phyloP scores from a whole-genome alignment of 192 early-diverging fungal species.

The Glomus cerebriforme region DNA sequence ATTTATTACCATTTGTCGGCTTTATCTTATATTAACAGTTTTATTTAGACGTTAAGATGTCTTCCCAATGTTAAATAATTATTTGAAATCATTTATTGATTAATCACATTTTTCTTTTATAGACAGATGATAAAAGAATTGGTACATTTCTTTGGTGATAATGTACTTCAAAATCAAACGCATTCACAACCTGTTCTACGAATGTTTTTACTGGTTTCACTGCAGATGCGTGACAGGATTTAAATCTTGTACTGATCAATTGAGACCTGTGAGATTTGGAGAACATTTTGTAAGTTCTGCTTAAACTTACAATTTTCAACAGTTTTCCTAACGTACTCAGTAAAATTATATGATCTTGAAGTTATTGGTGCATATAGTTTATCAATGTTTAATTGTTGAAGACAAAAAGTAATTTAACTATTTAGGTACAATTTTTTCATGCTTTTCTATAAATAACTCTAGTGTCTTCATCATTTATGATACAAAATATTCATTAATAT shows the following conservation, averaged over 20 bases:
- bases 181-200: background rate
- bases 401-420: slow-evolving; percentile 44
- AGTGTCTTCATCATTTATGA: slow-evolving; percentile 48
- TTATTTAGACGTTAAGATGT: slow-evolving; percentile 64
- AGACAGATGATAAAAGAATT: slow-evolving; percentile 67
- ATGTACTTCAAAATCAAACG: background rate
- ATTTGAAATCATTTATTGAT: background rate
- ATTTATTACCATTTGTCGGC: too few species aligned
- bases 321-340: slow-evolving; percentile 19
- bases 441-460: slow-evolving; percentile 41
- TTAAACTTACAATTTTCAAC: background rate
- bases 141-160: slow-evolving; percentile 52
- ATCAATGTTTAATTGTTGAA: slow-evolving; percentile 68
- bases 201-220: background rate
- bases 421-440: background rate
- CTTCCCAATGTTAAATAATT: background rate
- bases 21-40: too few species aligned
- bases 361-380: slow-evolving; percentile 70
- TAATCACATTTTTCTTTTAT: slow-evolving; percentile 19
- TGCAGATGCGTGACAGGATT: too few species aligned
- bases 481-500: slow-evolving; percentile 44
- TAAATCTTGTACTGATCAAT: slow-evolving; percentile 64
- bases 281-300: slow-evolving; percentile 51
- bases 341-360: slow-evolving; percentile 43
- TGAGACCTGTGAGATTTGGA: slow-evolving; percentile 57